These are phyloP conservation scores for barrel medic (Medicago truncatula) DNA, from an alignment of 306 rosid genomes.

Conservation along the genomic window MtrunA17r5.0-ANR NC_053046.1:25082001-25082500, in stretches of 20 bases:
- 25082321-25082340: slow-evolving; percentile 63
- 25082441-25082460: slow-evolving; percentile 46
- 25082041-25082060: slow-evolving; percentile 69
- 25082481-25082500: slow-evolving; percentile 77
- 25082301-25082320: slow-evolving; percentile 78
- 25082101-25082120: slow-evolving; percentile 53
- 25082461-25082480: slow-evolving; percentile 58
- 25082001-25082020: too few relatives aligned
- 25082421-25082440: slow-evolving; percentile 63
- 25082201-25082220: slow-evolving; percentile 91
- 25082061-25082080: background rate
- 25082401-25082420: slow-evolving; percentile 52
- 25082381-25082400: slow-evolving; percentile 76
- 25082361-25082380: slow-evolving; percentile 2
- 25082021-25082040: slow-evolving; percentile 85
- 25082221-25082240: slow-evolving; percentile 78
- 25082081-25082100: background rate
- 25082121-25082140: slow-evolving; percentile 86
- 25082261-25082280: slow-evolving; percentile 68
- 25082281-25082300: slow-evolving; percentile 75
- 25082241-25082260: slow-evolving; percentile 81
- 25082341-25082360: slow-evolving; percentile 44
- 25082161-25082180: slow-evolving; percentile 51
- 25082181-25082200: slow-evolving; percentile 65
- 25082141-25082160: slow-evolving; percentile 90